Evolutionary conservation across 2,329 filamentous ascomycete species (phyloP).

Genomic region (Arthroderma sp.): DNA sequence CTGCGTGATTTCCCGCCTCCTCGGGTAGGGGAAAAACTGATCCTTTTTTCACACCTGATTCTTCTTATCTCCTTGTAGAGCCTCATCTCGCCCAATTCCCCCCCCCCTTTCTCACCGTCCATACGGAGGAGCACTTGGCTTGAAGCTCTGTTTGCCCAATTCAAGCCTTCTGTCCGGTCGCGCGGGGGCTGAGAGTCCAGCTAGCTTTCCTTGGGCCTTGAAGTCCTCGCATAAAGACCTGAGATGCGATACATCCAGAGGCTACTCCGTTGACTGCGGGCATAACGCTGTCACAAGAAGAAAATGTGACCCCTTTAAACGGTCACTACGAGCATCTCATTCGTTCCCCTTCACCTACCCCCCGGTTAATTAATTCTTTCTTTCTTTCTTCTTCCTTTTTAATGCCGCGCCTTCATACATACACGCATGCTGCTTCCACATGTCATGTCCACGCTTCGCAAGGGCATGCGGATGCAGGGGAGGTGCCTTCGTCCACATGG

Average conservation of each 20-base stretch:
- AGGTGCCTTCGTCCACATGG: neutral
- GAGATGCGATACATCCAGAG: neutral
- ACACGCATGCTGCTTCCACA: neutral
- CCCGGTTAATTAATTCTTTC: neutral
- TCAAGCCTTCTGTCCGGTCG: neutral
- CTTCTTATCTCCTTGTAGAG: no score
- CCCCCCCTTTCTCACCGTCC: no score
- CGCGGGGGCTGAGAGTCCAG: no score
- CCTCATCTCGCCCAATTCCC: neutral
- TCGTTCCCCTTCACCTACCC: neutral
- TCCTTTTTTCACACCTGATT: no score
- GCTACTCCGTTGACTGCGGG: no score
- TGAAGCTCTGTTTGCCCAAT: no score
- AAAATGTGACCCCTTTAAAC: no score
- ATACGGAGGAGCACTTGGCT: no score
- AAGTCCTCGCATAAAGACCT: no score
- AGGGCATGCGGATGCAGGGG: constrained; percentile 1
- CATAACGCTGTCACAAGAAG: no score
- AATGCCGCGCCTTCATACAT: neutral
- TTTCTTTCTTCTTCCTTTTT: neutral
- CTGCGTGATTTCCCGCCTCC: neutral
- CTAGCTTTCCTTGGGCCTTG: no score
- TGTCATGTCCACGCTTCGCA: neutral
- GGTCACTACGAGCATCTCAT: no score
- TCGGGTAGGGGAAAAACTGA: neutral